Evolutionary conservation across 768 basidiomycete genomes (phyloP).

Genomic region (Russula vinacea): DNA sequence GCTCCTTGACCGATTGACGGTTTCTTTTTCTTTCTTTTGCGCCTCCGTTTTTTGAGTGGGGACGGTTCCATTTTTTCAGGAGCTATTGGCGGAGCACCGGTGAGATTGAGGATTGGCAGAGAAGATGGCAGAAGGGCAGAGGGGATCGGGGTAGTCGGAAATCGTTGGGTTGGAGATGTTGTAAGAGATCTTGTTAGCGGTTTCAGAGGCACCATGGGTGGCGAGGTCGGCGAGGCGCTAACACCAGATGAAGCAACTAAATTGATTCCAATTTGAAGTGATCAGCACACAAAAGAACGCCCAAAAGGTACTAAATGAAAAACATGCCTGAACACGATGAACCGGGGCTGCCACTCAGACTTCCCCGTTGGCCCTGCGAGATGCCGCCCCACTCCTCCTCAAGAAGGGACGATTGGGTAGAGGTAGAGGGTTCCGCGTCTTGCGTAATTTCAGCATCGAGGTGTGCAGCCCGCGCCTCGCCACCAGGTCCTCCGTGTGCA

Average conservation of each 20-base stretch:
- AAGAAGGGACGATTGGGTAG: not conserved
- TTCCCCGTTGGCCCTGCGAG: not conserved
- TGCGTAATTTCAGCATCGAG: not conserved
- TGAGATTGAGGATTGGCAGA: slow-evolving; percentile 22
- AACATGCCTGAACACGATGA: slow-evolving; percentile 12
- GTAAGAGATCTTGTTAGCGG: not conserved
- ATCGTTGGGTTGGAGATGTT: not conserved
- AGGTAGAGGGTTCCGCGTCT: not conserved
- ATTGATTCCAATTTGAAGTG: not conserved
- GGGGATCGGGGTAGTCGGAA: not conserved
- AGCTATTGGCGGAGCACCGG: slow-evolving; percentile 15
- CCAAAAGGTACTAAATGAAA: not conserved
- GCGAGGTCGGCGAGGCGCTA: not conserved
- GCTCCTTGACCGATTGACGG: not conserved
- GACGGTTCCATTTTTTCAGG: not conserved
- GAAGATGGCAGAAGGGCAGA: not conserved
- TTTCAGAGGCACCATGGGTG: not conserved
- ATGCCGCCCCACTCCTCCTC: slow-evolving; percentile 6
- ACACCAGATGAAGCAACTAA: not conserved
- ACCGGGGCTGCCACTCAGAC: not conserved
- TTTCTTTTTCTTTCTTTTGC: slow-evolving; percentile 27
- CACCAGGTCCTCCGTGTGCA: slow-evolving; percentile 27
- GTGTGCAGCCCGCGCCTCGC: not conserved
- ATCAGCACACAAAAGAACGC: not conserved
- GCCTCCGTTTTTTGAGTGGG: slow-evolving; percentile 19